Percentiles rank a stretch among this genome's conserved stretches.
Conservation (phyloP, 352 stramenopile genomes). For the Phytopythium helicoides region DNA sequence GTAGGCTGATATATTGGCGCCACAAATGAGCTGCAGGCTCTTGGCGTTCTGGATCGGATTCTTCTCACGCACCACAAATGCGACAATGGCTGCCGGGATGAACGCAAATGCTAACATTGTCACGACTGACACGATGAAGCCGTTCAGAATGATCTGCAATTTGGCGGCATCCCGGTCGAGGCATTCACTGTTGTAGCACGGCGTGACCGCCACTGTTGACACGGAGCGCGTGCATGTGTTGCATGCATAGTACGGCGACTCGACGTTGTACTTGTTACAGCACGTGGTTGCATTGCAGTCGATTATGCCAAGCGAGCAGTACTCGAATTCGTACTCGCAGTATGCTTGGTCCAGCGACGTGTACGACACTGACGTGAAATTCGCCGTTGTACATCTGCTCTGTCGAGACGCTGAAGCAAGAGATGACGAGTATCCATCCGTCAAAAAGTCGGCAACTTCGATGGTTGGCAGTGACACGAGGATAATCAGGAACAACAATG, state of each 20-base stretch:
- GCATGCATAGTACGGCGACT: constrained; percentile 46
- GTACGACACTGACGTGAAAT: constrained; percentile 19
- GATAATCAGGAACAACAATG: constrained; percentile 44
- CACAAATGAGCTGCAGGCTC: constrained; percentile 60
- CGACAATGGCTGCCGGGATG: constrained; percentile 58
- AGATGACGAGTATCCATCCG: constrained; percentile 12
- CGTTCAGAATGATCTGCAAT: constrained; percentile 60
- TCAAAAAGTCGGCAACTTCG: constrained; percentile 42
- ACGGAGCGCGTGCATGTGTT: constrained; percentile 28
- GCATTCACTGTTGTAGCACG: constrained; percentile 48
- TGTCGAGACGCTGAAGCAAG: constrained; percentile 21
- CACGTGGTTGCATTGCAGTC: constrained; percentile 41
- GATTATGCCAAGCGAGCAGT: constrained; percentile 43
- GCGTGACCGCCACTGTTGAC: constrained; percentile 14
- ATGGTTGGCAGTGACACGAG: constrained; percentile 35
- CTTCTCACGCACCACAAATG: constrained; percentile 66
- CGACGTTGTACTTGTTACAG: constrained; percentile 29
- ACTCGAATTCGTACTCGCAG: constrained; percentile 31
- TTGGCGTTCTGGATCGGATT: constrained; percentile 65
- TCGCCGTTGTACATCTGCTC: constrained; percentile 21
- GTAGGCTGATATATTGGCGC: constrained; percentile 48
- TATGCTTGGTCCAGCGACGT: constrained; percentile 6
- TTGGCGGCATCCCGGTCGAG: constrained; percentile 51
- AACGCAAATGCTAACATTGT: constrained; percentile 72
- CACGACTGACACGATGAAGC: constrained; percentile 56